A percentile compares a stretch with the other conserved stretches of the same genome.
Conservation (phyloP, 2,329 filamentous ascomycete genomes). For the Trematosphaeria pertusa region DNA sequence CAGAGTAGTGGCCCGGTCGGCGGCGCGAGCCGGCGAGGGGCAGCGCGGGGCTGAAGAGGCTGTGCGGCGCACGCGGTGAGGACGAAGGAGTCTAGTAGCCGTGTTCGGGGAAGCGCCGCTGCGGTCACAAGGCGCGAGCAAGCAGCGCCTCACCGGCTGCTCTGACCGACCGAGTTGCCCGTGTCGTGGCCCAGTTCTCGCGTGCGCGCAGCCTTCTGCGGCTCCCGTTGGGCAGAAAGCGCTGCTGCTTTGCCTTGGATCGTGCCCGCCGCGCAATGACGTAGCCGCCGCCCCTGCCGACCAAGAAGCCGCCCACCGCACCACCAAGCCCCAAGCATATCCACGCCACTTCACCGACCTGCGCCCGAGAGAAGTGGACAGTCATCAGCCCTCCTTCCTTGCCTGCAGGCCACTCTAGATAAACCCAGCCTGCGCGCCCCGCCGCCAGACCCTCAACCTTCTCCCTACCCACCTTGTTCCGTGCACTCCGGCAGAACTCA, state of each 20-base stretch:
- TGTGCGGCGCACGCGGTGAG: slow-evolving; percentile 10
- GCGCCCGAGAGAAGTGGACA: slow-evolving; percentile 24
- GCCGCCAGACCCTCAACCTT: slow-evolving; percentile 12
- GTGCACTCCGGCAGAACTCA: slow-evolving; percentile 28
- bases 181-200: slow-evolving; percentile 1
- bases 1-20: slow-evolving; percentile 7
- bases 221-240: slow-evolving; percentile 2
- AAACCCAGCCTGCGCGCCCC: slow-evolving; percentile 24
- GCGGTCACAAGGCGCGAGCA: slow-evolving; percentile 4
- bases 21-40: background rate
- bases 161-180: slow-evolving; percentile 6
- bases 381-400: slow-evolving; percentile 24
- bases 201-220: background rate
- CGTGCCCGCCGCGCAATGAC: slow-evolving; percentile 13
- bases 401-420: slow-evolving; percentile 24
- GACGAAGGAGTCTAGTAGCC: too few relatives aligned
- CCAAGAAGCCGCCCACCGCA: slow-evolving; percentile 13
- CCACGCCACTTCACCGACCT: slow-evolving; percentile 25
- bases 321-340: slow-evolving; percentile 23
- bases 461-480: slow-evolving; percentile 28
- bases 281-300: too few relatives aligned
- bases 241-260: slow-evolving; percentile 1
- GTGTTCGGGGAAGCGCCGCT: background rate
- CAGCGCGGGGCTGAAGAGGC: slow-evolving; percentile 1
- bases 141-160: background rate